phyloP scores from a whole-genome alignment of 2,329 filamentous ascomycete species.

The Madurella mycetomatis region DNA sequence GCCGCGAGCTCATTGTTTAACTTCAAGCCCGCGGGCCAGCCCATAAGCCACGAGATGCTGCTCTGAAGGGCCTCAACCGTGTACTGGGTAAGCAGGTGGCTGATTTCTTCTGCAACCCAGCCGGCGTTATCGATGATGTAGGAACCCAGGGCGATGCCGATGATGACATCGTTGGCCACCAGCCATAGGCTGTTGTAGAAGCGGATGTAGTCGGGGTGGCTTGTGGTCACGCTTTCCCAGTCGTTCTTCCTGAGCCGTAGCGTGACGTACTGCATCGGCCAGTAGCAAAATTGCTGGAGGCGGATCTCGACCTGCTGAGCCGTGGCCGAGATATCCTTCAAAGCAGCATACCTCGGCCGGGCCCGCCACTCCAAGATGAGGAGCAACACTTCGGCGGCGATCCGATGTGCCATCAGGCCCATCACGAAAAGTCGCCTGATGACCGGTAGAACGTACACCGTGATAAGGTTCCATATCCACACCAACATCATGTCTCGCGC shows the following conservation, averaged over 20 bases:
- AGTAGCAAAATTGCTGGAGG: conserved; percentile 96
- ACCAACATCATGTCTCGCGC: conserved; percentile 71
- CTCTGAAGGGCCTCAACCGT: conserved; percentile 82
- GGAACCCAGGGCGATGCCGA: conserved; percentile 90
- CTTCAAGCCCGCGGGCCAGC: conserved; percentile 90
- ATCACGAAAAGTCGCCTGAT: conserved; percentile 70
- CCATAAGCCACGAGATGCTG: conserved; percentile 94
- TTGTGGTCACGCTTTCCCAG: conserved; percentile 93
- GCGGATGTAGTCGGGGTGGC: conserved; percentile 94
- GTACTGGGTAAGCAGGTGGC: conserved; percentile 69
- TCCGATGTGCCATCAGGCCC: conserved; percentile 71
- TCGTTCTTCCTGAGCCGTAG: conserved; percentile 83
- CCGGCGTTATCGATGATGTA: conserved; percentile 94
- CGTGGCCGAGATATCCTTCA: conserved; percentile 94
- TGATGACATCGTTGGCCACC: conserved; percentile 97
- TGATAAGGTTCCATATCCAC: conserved; percentile 66
- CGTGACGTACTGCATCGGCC: conserved; percentile 94
- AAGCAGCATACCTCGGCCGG: conserved; percentile 70
- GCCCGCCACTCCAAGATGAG: conserved; percentile 79
- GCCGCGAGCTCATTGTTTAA: conserved; percentile 87
- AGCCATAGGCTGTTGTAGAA: conserved; percentile 99
- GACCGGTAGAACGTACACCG: conserved; percentile 72
- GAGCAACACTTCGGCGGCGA: conserved; percentile 75
- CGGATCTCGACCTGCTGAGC: conserved; percentile 97
- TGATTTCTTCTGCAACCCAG: conserved; percentile 77